These are phyloP conservation scores for Hyphopichia khmerensis DNA, from an alignment of 1,139 yeast species.

Conservation along the genomic window DNA sequence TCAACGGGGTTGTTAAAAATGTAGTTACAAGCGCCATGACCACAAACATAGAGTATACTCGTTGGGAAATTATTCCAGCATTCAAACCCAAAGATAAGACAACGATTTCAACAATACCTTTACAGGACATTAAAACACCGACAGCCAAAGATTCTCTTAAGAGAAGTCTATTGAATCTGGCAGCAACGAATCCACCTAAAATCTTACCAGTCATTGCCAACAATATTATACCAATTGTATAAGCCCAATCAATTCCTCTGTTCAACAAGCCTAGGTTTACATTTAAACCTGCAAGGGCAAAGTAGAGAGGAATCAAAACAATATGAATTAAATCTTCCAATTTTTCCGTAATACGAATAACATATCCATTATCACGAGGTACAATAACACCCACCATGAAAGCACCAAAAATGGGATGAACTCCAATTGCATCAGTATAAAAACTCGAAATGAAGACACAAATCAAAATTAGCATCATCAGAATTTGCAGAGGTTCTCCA, in stretches of 20 bases:
- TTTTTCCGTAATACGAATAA: slow-evolving; percentile 64
- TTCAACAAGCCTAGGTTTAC: slow-evolving; percentile 64
- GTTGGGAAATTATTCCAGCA: slow-evolving; percentile 62
- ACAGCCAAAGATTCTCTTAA: slow-evolving; percentile 76
- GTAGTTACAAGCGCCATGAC: slow-evolving; percentile 79
- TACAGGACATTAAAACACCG: slow-evolving; percentile 84
- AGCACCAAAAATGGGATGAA: slow-evolving; percentile 81
- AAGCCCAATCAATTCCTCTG: slow-evolving; percentile 74
- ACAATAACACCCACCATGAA: slow-evolving; percentile 72
- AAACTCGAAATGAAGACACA: slow-evolving; percentile 66
- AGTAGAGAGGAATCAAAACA: slow-evolving; percentile 70
- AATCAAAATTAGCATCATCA: slow-evolving; percentile 55
- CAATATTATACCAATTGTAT: slow-evolving; percentile 61
- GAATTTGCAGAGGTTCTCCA: slow-evolving; percentile 63
- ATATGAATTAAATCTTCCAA: slow-evolving; percentile 76
- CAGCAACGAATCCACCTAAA: slow-evolving; percentile 63
- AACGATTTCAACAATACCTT: slow-evolving; percentile 81
- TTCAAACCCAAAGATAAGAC: slow-evolving; percentile 72
- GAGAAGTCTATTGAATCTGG: slow-evolving; percentile 56
- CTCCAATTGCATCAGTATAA: slow-evolving; percentile 79
- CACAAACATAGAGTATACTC: slow-evolving; percentile 74
- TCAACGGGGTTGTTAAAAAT: slow-evolving; percentile 71
- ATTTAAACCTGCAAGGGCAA: slow-evolving; percentile 74
- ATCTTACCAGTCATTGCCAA: slow-evolving; percentile 69
- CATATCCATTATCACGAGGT: slow-evolving; percentile 78